Evolutionary conservation across 2,329 filamentous ascomycete genomes (phyloP), one percentile per base, ranked within the genome.

Genomic region (Plenodomus biglobosus): DNA sequence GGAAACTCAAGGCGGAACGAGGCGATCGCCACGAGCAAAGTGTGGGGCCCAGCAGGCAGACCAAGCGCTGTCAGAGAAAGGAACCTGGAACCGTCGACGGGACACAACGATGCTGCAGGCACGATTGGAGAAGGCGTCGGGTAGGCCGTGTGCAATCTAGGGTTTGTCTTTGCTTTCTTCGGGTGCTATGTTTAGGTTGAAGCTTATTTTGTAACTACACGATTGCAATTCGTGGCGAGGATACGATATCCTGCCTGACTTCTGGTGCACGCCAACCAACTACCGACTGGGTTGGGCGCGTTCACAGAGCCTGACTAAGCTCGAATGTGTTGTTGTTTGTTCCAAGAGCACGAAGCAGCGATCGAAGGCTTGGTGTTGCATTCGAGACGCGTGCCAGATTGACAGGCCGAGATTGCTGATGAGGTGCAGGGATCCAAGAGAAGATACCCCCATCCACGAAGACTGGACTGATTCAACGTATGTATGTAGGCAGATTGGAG

Each of bases 1-100:
- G 63, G 65, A 11, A 32, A 15, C 27, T 32, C 60, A 68, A 59
- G 49, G 52, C 60, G 66, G 63, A 57, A 44, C 64, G 65, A 65
- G 61, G 52, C 38, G 62, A 65, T 62, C 62, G 57, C 55, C 38
- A 58, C 37, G 21, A 18, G 40, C 35, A 45, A 43, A 44, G 46
- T 34, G 62, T 53, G 48, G 53, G 46, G 45, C 37, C 35, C 15
- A 37, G 16, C 7, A 11, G 19, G 41, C 21, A 46, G 19, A 38
- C 38, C 50, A 45, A 49, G 52, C 50, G 45, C 46, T 55, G 47
- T 55, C 53, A 50, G 41, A 46, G 44, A 44, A 42, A 39, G 36
- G 38, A n/a, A n/a, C n/a, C n/a, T n/a, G n/a, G n/a, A n/a, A n/a
- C n/a, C n/a, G n/a, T 44, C 40, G 37, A 38, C 44, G 42, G 48